Evolutionary conservation across 345 rosid species (phyloP), one percentile per base, ranked within the genome.

Genomic region (Arabidopsis suecica): DNA sequence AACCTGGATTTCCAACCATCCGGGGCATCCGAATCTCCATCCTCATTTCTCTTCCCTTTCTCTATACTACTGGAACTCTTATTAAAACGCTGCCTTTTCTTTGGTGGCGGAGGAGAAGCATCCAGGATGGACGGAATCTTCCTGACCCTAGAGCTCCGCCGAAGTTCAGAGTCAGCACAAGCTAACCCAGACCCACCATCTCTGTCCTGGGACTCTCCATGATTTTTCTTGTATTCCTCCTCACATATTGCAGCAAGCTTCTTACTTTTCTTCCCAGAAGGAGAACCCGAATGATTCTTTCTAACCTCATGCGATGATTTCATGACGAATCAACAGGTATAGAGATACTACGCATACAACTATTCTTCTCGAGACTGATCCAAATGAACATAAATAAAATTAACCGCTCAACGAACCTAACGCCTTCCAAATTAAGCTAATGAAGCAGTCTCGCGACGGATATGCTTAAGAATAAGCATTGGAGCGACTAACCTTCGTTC

Each of bases 241-340:
- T 91, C 98, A 48, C 88, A 85, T 53, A 94, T 94, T 28, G 96
- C 86, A 75, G 88, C 93, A n/a, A 94, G 88, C 77, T 92, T 89
- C 86, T 94, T 94, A 59, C 87, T 91, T 86, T 86, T 93, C 84
- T 73, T 85, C 12, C 86, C 86, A 54, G 87, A 77, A 74, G 97
- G 85, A 79, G 88, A 79, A 45, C 88, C 91, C 10, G 77, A 82
- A 55, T 71, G 73, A 32, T 57, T 22, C 34, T 71, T 74, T 58
- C 68, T 77, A 20, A 85, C 85, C 61, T 79, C 69, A 70, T 85
- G 77, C 69, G 86, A 83, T 38, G 88, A 83, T 81, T 86, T 84
- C 97, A 93, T 90, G 81, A 57, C 91, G 64, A 83, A 62, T 76
- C 48, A 40, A 56, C 30, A 36, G 9, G 16, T 76, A 49, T 18